Evolutionary conservation across 495 filamentous ascomycete genomes (phyloP), one percentile per base, ranked within the genome.

Genomic region (Monascus purpureus): DNA sequence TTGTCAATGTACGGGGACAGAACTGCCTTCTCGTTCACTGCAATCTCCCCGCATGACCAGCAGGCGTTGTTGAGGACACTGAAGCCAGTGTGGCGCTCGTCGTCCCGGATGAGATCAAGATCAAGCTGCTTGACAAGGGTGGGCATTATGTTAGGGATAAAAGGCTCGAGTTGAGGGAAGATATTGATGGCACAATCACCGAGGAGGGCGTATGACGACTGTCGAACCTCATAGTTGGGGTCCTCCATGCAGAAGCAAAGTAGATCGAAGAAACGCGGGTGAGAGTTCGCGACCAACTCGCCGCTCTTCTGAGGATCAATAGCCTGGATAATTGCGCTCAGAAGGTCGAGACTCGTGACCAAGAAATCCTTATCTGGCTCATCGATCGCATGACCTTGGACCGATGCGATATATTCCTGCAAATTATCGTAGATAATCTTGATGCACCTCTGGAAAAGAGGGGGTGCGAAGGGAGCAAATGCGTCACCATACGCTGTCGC

Each of bases 151-250:
- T 52, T 66, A 2, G 76, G 69, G 17, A 96, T 58, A 47, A 72
- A 82, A 6, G 73, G 70, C 42, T 78, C 75, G 26, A 99, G 57
- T 43, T 90, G 82, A 2, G 73, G 68, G 57, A 88, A 95, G 33
- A 94, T 83, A 47, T 86, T 93, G 47, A 94, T 95, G 0, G 92
- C 82, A 50, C 90, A 94, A 55, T 99, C 90, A 20, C 90, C 90
- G 25, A 99, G 75, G 17, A 99, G 67, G 8, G 90, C 90, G 43
- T 94, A 99, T 2, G 86, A 83, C 15, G 92, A 96, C 52, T 99
- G 90, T 29, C 86, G 80, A 9, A 96, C 90, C 52, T 93, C 88
- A 39, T 93, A 84, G 47, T 80, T 80, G 7, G 70, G 66, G 51
- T 96, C 87, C 49, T 92, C 78, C 84, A 96, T 87, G 57, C 90